These are phyloP conservation scores for Ophiostoma sp. DNA, from an alignment of 2,329 filamentous ascomycete species.

Conservation along the genomic window DNA sequence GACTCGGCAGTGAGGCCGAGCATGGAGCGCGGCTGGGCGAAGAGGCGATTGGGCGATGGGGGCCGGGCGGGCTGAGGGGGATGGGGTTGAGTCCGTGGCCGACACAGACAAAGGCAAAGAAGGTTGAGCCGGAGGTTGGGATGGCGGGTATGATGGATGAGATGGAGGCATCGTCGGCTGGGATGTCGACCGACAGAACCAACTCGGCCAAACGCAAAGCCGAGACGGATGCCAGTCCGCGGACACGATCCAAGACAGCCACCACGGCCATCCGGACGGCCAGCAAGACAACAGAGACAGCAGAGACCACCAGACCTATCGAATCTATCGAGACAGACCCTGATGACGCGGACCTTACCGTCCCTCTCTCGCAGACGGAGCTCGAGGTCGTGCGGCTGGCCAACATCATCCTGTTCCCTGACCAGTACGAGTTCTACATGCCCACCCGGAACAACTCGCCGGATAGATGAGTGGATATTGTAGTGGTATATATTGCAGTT, in stretches of 20 bases:
- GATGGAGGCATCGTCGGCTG: background rate
- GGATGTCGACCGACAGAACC: background rate
- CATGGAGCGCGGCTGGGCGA: slow-evolving; percentile 45
- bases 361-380: slow-evolving; percentile 37
- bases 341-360: background rate
- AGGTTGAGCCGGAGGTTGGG: background rate
- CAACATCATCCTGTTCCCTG: slow-evolving; percentile 54
- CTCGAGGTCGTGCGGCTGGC: slow-evolving; percentile 50
- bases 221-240: background rate
- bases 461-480: slow-evolving; percentile 10
- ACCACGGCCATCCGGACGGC: background rate
- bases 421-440: slow-evolving; percentile 47
- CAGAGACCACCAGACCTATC: too few species aligned
- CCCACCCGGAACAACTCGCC: slow-evolving; percentile 34
- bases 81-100: slow-evolving; percentile 54
- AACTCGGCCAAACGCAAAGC: background rate
- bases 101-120: slow-evolving; percentile 29
- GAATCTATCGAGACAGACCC: background rate
- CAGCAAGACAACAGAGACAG: background rate
- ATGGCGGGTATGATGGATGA: too few species aligned
- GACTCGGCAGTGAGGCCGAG: slow-evolving; percentile 48
- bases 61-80: slow-evolving; percentile 48
- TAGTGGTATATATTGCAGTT: background rate
- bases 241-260: background rate
- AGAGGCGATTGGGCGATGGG: slow-evolving; percentile 49